Conservation (phyloP, 2,329 filamentous ascomycete species). For the Colletotrichum sidae region DNA sequence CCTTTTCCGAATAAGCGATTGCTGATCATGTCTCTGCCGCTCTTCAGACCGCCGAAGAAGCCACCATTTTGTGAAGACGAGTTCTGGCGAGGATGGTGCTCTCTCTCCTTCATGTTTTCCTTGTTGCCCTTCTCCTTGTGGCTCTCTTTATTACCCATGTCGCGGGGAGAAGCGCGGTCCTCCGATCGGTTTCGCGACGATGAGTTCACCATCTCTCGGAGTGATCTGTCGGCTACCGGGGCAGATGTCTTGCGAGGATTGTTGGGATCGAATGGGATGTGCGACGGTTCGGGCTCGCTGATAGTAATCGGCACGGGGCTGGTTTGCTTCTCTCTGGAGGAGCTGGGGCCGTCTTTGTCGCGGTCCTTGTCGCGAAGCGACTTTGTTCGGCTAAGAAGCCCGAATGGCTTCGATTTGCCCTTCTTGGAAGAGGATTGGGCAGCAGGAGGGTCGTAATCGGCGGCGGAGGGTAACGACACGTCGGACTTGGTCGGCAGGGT, state of each 20-base stretch:
- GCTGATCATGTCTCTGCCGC: conserved; percentile 81
- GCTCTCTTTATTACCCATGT: conserved; percentile 56
- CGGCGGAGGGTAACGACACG: conserved; percentile 61
- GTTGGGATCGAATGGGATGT: conserved; percentile 45
- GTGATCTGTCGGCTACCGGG: conserved; percentile 72
- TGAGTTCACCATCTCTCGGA: conserved; percentile 75
- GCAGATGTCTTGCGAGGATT: conserved; percentile 72
- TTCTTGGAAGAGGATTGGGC: conserved; percentile 52
- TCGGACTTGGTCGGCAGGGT: conserved; percentile 63
- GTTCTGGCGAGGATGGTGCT: conserved; percentile 57
- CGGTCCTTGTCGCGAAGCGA: conserved; percentile 62
- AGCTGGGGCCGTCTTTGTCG: conserved; percentile 53
- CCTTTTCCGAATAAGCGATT: conserved; percentile 87
- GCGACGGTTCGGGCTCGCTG: conserved; percentile 51
- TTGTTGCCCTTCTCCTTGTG: conserved; percentile 58
- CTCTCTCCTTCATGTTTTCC: conserved; percentile 26
- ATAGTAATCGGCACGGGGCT: conserved; percentile 44
- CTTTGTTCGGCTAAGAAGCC: conserved; percentile 61
- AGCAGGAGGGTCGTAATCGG: conserved; percentile 56
- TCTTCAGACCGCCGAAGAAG: conserved; percentile 80
- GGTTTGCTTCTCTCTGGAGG: conserved; percentile 46
- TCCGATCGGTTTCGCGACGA: conserved; percentile 77
- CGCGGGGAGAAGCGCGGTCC: conserved; percentile 68
- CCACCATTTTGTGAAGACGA: conserved; percentile 69
- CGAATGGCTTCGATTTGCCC: conserved; percentile 67